Percentiles rank a stretch among this genome's conserved stretches.
Conservation (phyloP, 1,284 basidiomycete species). For the Puccinia novopanici region DNA sequence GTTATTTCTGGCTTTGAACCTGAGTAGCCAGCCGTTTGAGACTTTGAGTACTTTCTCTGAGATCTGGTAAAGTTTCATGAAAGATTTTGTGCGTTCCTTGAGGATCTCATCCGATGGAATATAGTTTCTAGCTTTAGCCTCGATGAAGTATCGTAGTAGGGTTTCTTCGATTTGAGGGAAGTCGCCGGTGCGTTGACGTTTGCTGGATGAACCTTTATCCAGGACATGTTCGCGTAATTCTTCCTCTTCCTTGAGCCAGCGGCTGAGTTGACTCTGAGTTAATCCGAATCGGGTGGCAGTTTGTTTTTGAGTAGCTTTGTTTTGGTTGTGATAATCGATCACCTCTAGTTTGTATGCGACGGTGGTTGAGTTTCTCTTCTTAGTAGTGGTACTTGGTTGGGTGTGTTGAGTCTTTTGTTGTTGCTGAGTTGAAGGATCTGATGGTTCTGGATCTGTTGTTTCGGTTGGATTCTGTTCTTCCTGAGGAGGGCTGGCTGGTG, state of each 20-base stretch:
- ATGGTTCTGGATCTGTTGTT: background rate
- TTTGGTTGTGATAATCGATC: conserved; percentile 29
- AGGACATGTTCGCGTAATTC: conserved; percentile 38
- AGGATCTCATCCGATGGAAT: conserved; percentile 24
- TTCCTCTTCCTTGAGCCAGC: conserved; percentile 48
- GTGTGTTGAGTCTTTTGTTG: background rate
- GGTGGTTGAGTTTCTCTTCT: conserved; percentile 47
- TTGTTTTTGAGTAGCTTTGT: conserved; percentile 34
- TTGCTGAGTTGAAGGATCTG: background rate
- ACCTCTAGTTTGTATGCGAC: conserved; percentile 43
- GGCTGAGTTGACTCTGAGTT: conserved; percentile 42
- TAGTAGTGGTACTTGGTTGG: background rate
- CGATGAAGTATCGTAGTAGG: conserved; percentile 37
- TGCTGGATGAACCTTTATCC: conserved; percentile 43
- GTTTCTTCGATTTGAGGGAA: conserved; percentile 42
- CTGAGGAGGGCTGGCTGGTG: background rate
- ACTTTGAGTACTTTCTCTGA: conserved; percentile 17
- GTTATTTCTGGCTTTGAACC: conserved; percentile 39
- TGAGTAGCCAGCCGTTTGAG: conserved; percentile 32
- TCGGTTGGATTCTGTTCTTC: background rate
- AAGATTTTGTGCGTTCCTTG: conserved; percentile 39
- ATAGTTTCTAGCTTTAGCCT: conserved; percentile 26
- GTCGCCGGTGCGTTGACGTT: conserved; percentile 42
- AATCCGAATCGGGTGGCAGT: conserved; percentile 31
- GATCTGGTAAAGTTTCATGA: conserved; percentile 40